phyloP scores from a whole-genome alignment of 2,329 filamentous ascomycete genomes.

The Bipolaris sorokiniana region DNA sequence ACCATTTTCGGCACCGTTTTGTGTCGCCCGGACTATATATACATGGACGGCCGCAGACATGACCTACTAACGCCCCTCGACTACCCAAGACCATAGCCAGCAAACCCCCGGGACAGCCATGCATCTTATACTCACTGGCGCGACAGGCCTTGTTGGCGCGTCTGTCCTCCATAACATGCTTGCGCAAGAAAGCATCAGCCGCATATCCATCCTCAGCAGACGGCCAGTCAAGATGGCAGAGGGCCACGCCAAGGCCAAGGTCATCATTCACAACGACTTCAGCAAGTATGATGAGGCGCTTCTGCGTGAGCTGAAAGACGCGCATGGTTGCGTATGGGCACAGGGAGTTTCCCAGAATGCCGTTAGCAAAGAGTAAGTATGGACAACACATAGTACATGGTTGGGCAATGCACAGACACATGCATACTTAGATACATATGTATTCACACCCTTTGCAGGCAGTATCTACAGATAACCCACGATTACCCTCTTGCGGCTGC shows the following conservation, averaged over 20 bases:
- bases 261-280: slow-evolving; percentile 74
- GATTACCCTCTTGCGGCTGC: slow-evolving; percentile 70
- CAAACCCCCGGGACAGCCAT: slow-evolving; percentile 17
- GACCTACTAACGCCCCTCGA: neutral
- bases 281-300: slow-evolving; percentile 63
- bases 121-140: slow-evolving; percentile 55
- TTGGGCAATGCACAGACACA: neutral
- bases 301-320: slow-evolving; percentile 66
- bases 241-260: slow-evolving; percentile 64
- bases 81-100: neutral
- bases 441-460: slow-evolving; percentile 39
- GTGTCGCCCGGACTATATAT: neutral
- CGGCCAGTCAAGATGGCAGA: slow-evolving; percentile 69
- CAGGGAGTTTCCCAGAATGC: slow-evolving; percentile 68
- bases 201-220: slow-evolving; percentile 71
- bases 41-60: neutral
- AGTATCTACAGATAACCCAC: slow-evolving; percentile 72
- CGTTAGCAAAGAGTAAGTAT: slow-evolving; percentile 63
- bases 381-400: neutral
- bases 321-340: slow-evolving; percentile 75
- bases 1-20: slow-evolving; percentile 14
- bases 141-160: slow-evolving; percentile 52
- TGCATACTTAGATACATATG: neutral
- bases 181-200: slow-evolving; percentile 58
- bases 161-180: slow-evolving; percentile 50